Conservation (phyloP, 306 rosid species). For the Acacia crassicarpa region DNA sequence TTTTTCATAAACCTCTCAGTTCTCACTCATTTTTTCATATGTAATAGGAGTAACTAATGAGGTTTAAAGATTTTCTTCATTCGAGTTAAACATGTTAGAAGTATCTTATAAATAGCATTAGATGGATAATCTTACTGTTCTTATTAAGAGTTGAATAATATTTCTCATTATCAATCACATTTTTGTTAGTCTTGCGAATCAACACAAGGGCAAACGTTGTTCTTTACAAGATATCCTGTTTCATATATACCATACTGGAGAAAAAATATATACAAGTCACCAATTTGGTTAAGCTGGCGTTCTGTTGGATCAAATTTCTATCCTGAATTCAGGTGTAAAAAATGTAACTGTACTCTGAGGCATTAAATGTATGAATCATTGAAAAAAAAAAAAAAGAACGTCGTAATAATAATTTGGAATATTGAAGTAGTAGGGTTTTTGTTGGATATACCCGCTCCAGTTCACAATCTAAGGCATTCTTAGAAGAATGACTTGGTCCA, state of each 20-base stretch:
- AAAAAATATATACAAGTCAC: conserved; percentile 33
- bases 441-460: too few relatives aligned
- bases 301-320: conserved; percentile 42
- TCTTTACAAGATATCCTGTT: background rate
- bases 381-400: too few relatives aligned
- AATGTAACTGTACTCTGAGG: background rate
- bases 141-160: background rate
- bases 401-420: background rate
- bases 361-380: background rate
- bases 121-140: background rate
- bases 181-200: background rate
- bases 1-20: background rate
- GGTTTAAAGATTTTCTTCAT: background rate
- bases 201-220: background rate
- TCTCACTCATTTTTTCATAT: background rate
- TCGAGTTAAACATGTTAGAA: too few relatives aligned
- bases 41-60: too few relatives aligned
- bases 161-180: background rate
- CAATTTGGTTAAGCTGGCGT: conserved; percentile 36
- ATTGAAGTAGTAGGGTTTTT: background rate
- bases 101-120: too few relatives aligned
- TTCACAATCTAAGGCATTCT: too few relatives aligned
- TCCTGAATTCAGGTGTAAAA: conserved; percentile 43
- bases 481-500: too few relatives aligned
- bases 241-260: background rate